phyloP scores from a whole-genome alignment of 495 filamentous ascomycete species.

The Xylaria sp. region DNA sequence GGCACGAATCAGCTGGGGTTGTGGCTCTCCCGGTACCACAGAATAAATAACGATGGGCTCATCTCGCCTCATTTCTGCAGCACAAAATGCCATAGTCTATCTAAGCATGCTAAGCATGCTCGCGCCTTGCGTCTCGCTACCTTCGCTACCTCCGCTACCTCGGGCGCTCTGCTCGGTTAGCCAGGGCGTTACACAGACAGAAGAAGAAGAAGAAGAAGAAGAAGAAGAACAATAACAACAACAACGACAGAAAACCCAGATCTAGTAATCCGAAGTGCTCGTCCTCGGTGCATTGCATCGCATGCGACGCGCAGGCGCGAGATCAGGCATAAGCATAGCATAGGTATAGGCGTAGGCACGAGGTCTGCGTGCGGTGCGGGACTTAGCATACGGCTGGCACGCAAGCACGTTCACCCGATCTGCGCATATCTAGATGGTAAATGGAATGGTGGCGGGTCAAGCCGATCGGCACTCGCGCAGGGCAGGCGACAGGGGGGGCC shows the following conservation, averaged over 20 bases:
- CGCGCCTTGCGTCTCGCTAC: slow-evolving; percentile 7
- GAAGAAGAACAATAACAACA: too few species aligned
- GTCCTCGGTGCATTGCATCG: slow-evolving; percentile 21
- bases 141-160: too few species aligned
- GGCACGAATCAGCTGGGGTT: too few species aligned
- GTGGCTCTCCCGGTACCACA: slow-evolving; percentile 12
- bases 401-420: slow-evolving; percentile 15
- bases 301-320: slow-evolving; percentile 19
- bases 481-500: neutral
- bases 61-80: slow-evolving; percentile 13
- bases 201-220: too few species aligned
- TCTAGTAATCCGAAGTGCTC: neutral
- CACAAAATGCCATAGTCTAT: slow-evolving; percentile 12
- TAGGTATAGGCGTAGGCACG: too few species aligned
- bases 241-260: neutral
- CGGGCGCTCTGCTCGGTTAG: slow-evolving; percentile 5
- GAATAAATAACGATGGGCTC: slow-evolving; percentile 16
- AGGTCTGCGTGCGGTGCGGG: neutral
- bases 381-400: slow-evolving; percentile 16
- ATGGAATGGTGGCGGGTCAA: slow-evolving; percentile 11
- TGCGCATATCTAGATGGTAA: slow-evolving; percentile 16
- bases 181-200: neutral
- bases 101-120: too few species aligned
- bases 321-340: slow-evolving; percentile 28
- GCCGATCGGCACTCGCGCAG: neutral